Conservation (phyloP, 192 early-diverging fungal genomes). For the Lobosporangium transversale region DNA sequence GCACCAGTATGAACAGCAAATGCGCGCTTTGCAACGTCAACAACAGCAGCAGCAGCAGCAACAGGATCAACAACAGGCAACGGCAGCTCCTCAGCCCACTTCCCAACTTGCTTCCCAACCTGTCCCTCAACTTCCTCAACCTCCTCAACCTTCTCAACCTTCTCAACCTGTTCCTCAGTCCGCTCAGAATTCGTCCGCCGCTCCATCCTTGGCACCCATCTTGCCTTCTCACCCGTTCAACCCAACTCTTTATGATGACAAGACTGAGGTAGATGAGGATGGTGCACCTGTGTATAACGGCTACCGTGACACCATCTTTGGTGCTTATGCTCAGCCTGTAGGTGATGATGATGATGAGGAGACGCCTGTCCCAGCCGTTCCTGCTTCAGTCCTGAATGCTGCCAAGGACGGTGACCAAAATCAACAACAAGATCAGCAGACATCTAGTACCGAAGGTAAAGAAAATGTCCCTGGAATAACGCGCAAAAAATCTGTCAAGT, state of each 20-base stretch:
- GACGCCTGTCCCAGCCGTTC: conserved; percentile 8
- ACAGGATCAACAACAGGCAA: conserved; percentile 2
- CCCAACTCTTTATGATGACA: conserved; percentile 42
- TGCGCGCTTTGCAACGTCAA: conserved; percentile 31
- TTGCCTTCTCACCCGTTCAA: conserved; percentile 28
- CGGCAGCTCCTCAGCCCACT: conserved; percentile 3
- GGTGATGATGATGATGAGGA: conserved; percentile 42
- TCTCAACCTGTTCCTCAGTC: neutral
- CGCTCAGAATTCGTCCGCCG: neutral
- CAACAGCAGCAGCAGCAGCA: conserved; percentile 25
- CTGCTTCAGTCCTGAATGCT: conserved; percentile 5
- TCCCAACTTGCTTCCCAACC: neutral
- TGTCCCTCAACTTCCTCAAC: conserved; percentile 3
- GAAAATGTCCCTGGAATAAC: conserved; percentile 7
- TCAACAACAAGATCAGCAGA: too few species aligned
- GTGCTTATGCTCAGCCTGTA: conserved; percentile 26
- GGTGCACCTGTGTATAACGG: conserved; percentile 44
- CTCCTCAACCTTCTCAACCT: conserved; percentile 8
- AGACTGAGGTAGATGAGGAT: conserved; percentile 46
- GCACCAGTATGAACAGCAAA: conserved; percentile 49
- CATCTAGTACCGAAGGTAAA: neutral
- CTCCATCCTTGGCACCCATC: conserved; percentile 1
- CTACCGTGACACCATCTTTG: conserved; percentile 53
- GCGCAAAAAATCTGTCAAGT: conserved; percentile 54
- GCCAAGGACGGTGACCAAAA: neutral